phyloP scores from a whole-genome alignment of 495 filamentous ascomycete species.

The Aspergillus ostianus region DNA sequence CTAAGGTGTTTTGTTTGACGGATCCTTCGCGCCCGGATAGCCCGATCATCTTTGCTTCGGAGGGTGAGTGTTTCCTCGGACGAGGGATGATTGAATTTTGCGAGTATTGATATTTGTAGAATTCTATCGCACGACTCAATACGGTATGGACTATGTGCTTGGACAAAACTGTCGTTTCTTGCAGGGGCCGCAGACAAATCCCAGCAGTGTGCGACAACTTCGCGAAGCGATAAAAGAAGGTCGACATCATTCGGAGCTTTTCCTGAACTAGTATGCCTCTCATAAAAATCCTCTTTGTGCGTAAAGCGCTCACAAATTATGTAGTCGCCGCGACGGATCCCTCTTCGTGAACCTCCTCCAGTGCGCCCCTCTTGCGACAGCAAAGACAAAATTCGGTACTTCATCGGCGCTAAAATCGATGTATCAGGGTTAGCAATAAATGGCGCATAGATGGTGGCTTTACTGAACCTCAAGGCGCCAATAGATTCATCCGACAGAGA shows the following conservation, averaged over 20 bases:
- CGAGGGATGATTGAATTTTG: too few relatives aligned
- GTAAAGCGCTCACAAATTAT: too few relatives aligned
- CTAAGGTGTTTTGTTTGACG: constrained; percentile 74
- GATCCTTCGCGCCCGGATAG: constrained; percentile 73
- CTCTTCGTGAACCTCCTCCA: constrained; percentile 67
- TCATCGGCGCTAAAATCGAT: constrained; percentile 61
- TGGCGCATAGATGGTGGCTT: constrained; percentile 57
- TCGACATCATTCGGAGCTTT: constrained; percentile 62
- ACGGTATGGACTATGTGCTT: constrained; percentile 56
- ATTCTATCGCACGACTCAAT: constrained; percentile 62
- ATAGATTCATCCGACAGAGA: neutral
- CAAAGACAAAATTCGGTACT: constrained; percentile 59
- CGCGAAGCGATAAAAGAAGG: constrained; percentile 53
- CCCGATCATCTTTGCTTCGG: constrained; percentile 75
- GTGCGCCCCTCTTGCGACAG: constrained; percentile 62
- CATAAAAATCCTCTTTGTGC: neutral
- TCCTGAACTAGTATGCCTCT: constrained; percentile 61
- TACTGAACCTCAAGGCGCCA: constrained; percentile 44
- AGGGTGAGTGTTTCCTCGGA: constrained; percentile 49
- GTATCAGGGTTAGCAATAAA: constrained; percentile 57
- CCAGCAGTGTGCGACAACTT: constrained; percentile 52
- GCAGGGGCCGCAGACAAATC: constrained; percentile 56
- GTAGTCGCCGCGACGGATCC: constrained; percentile 56
- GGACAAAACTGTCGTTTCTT: constrained; percentile 63
- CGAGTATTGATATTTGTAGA: constrained; percentile 29